These are phyloP conservation scores for Yarrowia phangngaensis DNA, from an alignment of 805 yeast species.

Conservation along the genomic window DNA sequence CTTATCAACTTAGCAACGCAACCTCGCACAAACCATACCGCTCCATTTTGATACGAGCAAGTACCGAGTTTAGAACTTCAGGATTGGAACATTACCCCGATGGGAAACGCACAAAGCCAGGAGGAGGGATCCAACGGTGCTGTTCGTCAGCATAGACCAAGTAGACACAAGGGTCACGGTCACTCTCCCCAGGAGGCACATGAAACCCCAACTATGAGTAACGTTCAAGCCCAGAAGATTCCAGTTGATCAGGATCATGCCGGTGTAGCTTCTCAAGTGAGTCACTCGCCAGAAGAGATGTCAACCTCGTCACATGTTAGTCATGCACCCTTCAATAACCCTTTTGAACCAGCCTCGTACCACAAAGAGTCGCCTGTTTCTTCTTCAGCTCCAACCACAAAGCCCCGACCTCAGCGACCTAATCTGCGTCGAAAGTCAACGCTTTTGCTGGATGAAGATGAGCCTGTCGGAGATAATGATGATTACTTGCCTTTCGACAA, in stretches of 20 bases:
- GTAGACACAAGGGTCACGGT: neutral
- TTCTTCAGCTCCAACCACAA: neutral
- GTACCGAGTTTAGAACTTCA: no score
- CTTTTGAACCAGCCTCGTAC: conserved; percentile 21
- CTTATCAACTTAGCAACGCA: no score
- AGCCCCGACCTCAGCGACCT: conserved; percentile 14
- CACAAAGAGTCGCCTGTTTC: conserved; percentile 22
- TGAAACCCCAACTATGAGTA: no score
- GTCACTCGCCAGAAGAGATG: conserved; percentile 24
- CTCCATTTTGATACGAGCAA: no score
- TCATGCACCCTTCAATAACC: conserved; percentile 19
- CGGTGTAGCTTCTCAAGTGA: conserved; percentile 4
- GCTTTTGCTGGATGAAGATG: conserved; percentile 66
- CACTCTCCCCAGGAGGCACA: neutral
- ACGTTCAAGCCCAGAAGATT: neutral
- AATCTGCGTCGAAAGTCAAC: conserved; percentile 60
- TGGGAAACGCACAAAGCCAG: conserved; percentile 26
- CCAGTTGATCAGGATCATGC: neutral
- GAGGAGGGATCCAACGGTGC: conserved; percentile 1
- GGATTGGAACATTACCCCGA: no score
- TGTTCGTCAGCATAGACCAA: no score
- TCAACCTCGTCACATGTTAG: conserved; percentile 11
- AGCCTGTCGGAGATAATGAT: conserved; percentile 29
- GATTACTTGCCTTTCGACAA: conserved; percentile 49
- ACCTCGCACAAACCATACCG: no score